phyloP scores from a whole-genome alignment of 345 rosid species.

The Noccaea caerulescens region DNA sequence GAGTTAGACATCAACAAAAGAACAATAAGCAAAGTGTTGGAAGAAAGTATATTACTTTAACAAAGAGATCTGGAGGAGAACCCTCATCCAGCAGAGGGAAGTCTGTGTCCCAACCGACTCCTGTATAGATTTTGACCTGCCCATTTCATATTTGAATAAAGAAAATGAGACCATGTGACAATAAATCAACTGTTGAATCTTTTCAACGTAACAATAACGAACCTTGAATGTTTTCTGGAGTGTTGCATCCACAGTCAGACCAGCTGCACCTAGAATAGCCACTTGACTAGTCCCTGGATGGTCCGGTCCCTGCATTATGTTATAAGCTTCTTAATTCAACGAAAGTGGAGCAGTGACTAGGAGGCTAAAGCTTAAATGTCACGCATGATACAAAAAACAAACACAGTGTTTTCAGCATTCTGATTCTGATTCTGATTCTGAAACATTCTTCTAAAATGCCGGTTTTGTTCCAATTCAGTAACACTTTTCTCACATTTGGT shows the following conservation, averaged over 20 bases:
- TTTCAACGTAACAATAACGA: background rate
- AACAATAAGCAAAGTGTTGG: background rate
- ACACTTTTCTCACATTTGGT: too few species aligned
- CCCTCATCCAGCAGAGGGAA: background rate
- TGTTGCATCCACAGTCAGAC: background rate
- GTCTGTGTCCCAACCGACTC: conserved; percentile 1
- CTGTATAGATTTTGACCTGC: conserved; percentile 5
- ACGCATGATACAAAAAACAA: too few species aligned
- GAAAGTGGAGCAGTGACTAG: too few species aligned
- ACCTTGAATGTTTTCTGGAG: background rate
- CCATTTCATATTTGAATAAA: background rate
- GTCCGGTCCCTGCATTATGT: conserved; percentile 6
- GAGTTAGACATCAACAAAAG: background rate
- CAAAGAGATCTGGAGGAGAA: background rate
- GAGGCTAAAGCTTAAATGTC: too few species aligned
- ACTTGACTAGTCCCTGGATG: too few species aligned
- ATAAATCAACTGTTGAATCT: background rate
- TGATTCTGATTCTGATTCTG: too few species aligned
- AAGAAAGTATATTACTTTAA: background rate
- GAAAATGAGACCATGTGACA: background rate
- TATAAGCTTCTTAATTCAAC: background rate
- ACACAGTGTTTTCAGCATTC: too few species aligned
- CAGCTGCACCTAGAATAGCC: too few species aligned
- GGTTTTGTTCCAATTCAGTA: too few species aligned
- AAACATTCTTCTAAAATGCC: too few species aligned